Evolutionary conservation across 1,284 basidiomycete genomes (phyloP), one percentile per base, ranked within the genome.

Genomic region (Sporisorium iseilematis-ciliati): DNA sequence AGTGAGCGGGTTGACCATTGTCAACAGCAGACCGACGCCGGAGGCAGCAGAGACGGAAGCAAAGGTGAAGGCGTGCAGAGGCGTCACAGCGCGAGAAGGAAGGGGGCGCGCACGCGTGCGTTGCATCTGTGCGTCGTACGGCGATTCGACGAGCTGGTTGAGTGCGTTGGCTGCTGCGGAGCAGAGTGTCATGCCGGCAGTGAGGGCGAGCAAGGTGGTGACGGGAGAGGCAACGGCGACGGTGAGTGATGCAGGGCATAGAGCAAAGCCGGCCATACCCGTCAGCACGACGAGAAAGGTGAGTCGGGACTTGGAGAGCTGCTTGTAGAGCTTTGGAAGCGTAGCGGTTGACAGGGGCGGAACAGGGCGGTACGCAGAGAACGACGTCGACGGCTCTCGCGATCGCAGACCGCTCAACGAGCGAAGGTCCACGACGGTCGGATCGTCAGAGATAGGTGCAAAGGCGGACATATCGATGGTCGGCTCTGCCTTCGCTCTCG

Each of bases 101-200:
- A 99, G 90, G 0, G 95, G 95, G 25, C 97, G 88, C 51, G 89
- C 91, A 18, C 95, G 90, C 0, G 97, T 99, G 41, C 97, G 90
- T 0, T 91, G 89, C 91, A 98, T 99, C 85, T 99, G 97, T 0
- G 97, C 95, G 84, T 99, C 97, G 71, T 96, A 93, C 0, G 97
- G 97, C 4, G 93, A 89, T 86, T 99, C 97, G 81, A 95, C 91
- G 3, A 99, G 87, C 86, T 99, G 95, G 86, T 99, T 99, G 77
- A 97, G 88, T 0, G 95, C 89, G 84, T 98, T 98, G 25, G 97
- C 97, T 0, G 94, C 93, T 1, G 95, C 93, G 5, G 92, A 93
- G 84, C 95, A 97, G 40, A 99, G 88, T 0, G 92, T 90, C 0
- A 95, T 98, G 41, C 97, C 97, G 31, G 92, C 86, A 0, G 95